Percentiles rank a stretch among this genome's conserved stretches.
Evolutionary conservation across 2,329 filamentous ascomycete genomes (phyloP).

Genomic region (Fusarium goolgardi): DNA sequence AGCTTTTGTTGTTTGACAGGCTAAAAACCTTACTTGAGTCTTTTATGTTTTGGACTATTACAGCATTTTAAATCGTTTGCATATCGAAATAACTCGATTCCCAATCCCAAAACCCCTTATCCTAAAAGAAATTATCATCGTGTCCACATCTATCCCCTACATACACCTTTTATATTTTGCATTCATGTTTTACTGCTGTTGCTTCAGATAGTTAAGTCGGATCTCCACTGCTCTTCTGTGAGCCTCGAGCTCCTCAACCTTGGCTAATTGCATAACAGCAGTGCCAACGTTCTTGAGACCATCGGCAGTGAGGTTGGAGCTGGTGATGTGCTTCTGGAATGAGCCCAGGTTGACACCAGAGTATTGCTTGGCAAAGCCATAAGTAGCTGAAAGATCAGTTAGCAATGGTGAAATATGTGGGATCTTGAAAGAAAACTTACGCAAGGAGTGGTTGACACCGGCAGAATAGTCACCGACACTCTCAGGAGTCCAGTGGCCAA

Average conservation of each 20-base stretch:
- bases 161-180: constrained; percentile 26
- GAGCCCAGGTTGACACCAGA: constrained; percentile 96
- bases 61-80: neutral
- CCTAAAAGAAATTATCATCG: constrained; percentile 20
- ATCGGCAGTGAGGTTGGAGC: constrained; percentile 86
- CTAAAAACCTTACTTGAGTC: constrained; percentile 32
- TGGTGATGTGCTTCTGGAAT: constrained; percentile 98
- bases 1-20: constrained; percentile 32
- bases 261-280: constrained; percentile 94
- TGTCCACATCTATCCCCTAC: constrained; percentile 13
- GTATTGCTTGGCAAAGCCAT: constrained; percentile 98
- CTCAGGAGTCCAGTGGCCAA: constrained; percentile 96
- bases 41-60: constrained; percentile 1
- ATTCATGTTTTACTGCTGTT: constrained; percentile 44
- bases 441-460: constrained; percentile 95
- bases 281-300: constrained; percentile 86
- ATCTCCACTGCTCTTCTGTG: constrained; percentile 92
- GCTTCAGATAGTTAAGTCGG: constrained; percentile 68
- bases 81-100: constrained; percentile 25
- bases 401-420: constrained; percentile 15
- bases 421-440: constrained; percentile 68
- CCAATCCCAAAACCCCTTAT: constrained; percentile 15
- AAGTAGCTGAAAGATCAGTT: constrained; percentile 74
- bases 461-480: constrained; percentile 98
- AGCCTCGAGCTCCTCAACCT: constrained; percentile 93